Conservation (phyloP, 2,329 filamentous ascomycete species). For the Metarhizium guizhouense region DNA sequence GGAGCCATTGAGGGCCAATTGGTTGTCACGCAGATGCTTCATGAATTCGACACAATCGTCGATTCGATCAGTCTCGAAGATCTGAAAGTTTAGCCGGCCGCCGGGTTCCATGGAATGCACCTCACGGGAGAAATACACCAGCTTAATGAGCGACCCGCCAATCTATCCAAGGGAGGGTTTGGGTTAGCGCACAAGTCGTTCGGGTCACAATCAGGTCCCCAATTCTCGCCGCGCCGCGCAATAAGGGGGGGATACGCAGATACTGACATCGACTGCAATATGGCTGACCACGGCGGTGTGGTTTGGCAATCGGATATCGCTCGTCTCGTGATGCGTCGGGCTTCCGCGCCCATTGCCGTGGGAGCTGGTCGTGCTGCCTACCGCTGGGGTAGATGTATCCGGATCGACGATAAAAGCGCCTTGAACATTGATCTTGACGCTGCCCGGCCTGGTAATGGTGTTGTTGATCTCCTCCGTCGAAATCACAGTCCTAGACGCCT, state of each 20-base stretch:
- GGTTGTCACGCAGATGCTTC: slow-evolving; percentile 73
- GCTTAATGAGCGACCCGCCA: slow-evolving; percentile 87
- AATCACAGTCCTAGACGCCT: slow-evolving; percentile 26
- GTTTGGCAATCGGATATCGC: slow-evolving; percentile 92
- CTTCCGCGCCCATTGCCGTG: slow-evolving; percentile 34
- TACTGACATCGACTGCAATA: slow-evolving; percentile 84
- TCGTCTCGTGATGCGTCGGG: slow-evolving; percentile 58
- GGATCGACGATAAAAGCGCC: slow-evolving; percentile 95
- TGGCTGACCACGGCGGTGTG: slow-evolving; percentile 94
- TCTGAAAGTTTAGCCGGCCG: slow-evolving; percentile 87
- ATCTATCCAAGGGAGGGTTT: slow-evolving; percentile 48
- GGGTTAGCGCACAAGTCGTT: not conserved
- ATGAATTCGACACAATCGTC: slow-evolving; percentile 92
- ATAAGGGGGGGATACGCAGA: not conserved
- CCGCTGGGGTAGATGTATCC: slow-evolving; percentile 47
- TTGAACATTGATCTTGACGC: slow-evolving; percentile 91
- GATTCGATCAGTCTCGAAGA: slow-evolving; percentile 91
- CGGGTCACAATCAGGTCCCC: not conserved
- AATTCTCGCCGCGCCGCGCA: no score
- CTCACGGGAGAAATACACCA: slow-evolving; percentile 95
- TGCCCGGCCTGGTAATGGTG: slow-evolving; percentile 53
- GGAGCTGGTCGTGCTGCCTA: slow-evolving; percentile 16
- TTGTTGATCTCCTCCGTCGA: slow-evolving; percentile 48
- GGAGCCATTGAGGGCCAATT: slow-evolving; percentile 66
- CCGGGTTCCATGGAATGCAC: slow-evolving; percentile 69